Conservation (phyloP, 345 rosid species). For the Rubroshorea leprosula region DNA sequence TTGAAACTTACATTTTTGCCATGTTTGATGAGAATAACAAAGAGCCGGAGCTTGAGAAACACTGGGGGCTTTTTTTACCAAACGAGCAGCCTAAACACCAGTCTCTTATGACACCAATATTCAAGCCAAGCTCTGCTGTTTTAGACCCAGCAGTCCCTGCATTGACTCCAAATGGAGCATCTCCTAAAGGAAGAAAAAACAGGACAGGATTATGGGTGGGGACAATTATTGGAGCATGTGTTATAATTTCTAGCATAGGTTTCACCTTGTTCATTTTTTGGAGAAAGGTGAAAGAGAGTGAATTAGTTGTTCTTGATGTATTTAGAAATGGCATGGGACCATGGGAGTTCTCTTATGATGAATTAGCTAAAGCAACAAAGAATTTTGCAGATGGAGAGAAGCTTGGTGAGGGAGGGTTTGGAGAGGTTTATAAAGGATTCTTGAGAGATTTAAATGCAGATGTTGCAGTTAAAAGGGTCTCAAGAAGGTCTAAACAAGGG, state of each 20-base stretch:
- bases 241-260: not conserved
- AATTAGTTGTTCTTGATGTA: not conserved
- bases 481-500: no score
- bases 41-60: constrained; percentile 21
- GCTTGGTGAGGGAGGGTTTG: no score
- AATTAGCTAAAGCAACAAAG: no score
- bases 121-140: no score
- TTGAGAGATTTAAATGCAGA: no score
- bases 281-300: not conserved
- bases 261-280: not conserved
- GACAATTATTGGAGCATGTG: not conserved
- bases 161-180: no score
- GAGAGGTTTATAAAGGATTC: no score
- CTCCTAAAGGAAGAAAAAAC: not conserved
- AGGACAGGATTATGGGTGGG: not conserved
- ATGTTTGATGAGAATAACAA: constrained; percentile 32
- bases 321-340: no score
- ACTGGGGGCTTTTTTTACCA: constrained; percentile 29
- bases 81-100: constrained; percentile 17
- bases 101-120: not conserved
- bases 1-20: constrained; percentile 29
- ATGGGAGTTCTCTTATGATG: no score
- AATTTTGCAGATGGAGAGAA: no score
- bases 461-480: no score
- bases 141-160: no score